A percentile compares a stretch with the other conserved stretches of the same genome.
Conservation (phyloP, 495 filamentous ascomycete genomes). For the Daldinia grandis region DNA sequence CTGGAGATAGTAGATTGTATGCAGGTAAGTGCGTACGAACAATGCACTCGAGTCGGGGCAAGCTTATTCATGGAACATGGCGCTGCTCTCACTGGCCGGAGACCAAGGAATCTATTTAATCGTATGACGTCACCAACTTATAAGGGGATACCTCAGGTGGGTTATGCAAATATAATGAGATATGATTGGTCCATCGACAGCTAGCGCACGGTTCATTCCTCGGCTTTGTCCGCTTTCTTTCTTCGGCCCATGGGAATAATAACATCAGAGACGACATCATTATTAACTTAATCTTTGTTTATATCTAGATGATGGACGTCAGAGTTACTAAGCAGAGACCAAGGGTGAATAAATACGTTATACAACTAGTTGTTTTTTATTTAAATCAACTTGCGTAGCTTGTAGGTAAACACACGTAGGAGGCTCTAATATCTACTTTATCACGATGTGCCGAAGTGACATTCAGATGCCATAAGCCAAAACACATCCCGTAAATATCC, state of each 20-base stretch:
- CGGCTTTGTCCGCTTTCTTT: conserved; percentile 9
- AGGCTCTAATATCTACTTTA: background rate
- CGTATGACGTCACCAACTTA: conserved; percentile 37
- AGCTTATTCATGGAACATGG: conserved; percentile 27
- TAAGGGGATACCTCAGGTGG: conserved; percentile 20
- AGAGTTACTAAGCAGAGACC: background rate
- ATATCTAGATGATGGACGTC: background rate
- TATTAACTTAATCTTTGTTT: conserved; percentile 10
- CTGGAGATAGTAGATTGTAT: conserved; percentile 7
- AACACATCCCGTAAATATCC: too few species aligned
- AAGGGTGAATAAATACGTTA: background rate
- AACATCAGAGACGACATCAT: conserved; percentile 32
- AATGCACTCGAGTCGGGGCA: conserved; percentile 10
- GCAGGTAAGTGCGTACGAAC: background rate
- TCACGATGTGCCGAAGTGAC: too few species aligned
- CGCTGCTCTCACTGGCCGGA: conserved; percentile 26
- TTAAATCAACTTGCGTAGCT: background rate
- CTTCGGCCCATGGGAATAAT: conserved; percentile 26
- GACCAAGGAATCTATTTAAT: conserved; percentile 13
- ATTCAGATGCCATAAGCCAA: too few species aligned
- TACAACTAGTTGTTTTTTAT: background rate
- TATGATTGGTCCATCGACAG: conserved; percentile 24
- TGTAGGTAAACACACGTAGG: background rate
- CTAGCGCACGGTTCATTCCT: conserved; percentile 1
- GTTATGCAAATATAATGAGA: conserved; percentile 12